Evolutionary conservation across 495 filamentous ascomycete genomes (phyloP).

Genomic region (Xylaria bambusicola): DNA sequence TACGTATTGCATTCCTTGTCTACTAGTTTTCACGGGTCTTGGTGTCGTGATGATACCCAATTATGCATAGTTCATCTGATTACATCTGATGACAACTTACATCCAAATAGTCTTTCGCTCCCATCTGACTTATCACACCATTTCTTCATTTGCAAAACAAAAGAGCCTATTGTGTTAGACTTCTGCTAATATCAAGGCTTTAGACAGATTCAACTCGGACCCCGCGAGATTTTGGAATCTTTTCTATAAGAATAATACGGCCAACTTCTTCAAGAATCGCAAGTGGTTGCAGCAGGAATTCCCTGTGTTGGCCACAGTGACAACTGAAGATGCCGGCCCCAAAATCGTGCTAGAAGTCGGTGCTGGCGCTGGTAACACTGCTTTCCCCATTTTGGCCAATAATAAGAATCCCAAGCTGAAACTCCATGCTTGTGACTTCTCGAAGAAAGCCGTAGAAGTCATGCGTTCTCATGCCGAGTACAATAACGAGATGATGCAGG

Average conservation of each 20-base stretch:
- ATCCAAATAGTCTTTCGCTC: conserved; percentile 61
- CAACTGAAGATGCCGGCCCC: conserved; percentile 60
- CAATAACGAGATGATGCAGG: conserved; percentile 66
- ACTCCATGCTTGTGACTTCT: conserved; percentile 93
- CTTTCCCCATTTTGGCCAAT: conserved; percentile 79
- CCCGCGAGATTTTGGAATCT: conserved; percentile 95
- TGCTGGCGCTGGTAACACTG: conserved; percentile 93
- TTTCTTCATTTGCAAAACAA: conserved; percentile 7
- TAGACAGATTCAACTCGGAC: conserved; percentile 77
- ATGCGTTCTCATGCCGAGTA: conserved; percentile 71
- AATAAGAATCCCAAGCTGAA: conserved; percentile 79
- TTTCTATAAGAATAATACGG: conserved; percentile 93
- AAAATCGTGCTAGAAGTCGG: conserved; percentile 82
- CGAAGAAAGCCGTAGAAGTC: conserved; percentile 83
- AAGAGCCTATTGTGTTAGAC: conserved; percentile 1
- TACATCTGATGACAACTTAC: conserved; percentile 53
- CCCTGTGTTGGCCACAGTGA: conserved; percentile 73
- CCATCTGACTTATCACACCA: conserved; percentile 54
- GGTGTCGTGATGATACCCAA: conserved; percentile 56
- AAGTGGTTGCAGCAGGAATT: conserved; percentile 98
- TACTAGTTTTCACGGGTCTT: not conserved
- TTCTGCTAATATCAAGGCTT: conserved; percentile 35
- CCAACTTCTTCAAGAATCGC: conserved; percentile 97
- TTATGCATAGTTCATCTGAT: conserved; percentile 67
- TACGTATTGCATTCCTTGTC: conserved; percentile 36